phyloP scores from a whole-genome alignment of 2,329 filamentous ascomycete genomes.

The Cryphonectria radicalis region DNA sequence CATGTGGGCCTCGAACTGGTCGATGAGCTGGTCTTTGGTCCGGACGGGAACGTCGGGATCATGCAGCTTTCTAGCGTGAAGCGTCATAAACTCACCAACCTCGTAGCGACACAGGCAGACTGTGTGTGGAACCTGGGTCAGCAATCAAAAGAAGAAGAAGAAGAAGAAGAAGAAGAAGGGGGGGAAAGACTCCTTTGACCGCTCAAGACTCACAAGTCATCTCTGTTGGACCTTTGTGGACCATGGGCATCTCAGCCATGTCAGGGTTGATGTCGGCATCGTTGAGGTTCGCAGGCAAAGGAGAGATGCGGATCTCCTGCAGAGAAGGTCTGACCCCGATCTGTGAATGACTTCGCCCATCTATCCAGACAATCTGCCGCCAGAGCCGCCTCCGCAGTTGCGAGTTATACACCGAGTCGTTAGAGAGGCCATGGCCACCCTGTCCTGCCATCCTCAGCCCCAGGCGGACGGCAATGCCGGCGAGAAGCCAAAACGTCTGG shows the following conservation, averaged over 20 bases:
- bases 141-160: neutral
- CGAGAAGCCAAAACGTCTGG: slow-evolving; percentile 29
- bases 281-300: slow-evolving; percentile 29
- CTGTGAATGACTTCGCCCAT: slow-evolving; percentile 28
- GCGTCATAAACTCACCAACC: slow-evolving; percentile 45
- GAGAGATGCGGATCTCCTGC: slow-evolving; percentile 27
- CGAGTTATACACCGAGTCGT: slow-evolving; percentile 35
- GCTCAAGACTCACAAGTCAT: slow-evolving; percentile 37
- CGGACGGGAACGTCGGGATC: slow-evolving; percentile 34
- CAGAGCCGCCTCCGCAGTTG: slow-evolving; percentile 43
- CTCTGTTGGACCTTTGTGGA: slow-evolving; percentile 44
- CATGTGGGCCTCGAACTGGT: slow-evolving; percentile 33
- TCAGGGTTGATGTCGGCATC: slow-evolving; percentile 37
- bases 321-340: slow-evolving; percentile 38
- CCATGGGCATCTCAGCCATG: slow-evolving; percentile 40
- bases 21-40: slow-evolving; percentile 37
- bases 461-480: slow-evolving; percentile 27
- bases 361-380: slow-evolving; percentile 30
- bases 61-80: slow-evolving; percentile 48
- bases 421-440: slow-evolving; percentile 2
- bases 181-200: neutral
- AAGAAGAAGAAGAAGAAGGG: neutral
- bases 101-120: slow-evolving; percentile 48
- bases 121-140: slow-evolving; percentile 4
- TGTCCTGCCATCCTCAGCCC: slow-evolving; percentile 24